Percentiles rank a stretch among this genome's conserved stretches.
These are phyloP conservation scores for Triticum aestivum DNA, from an alignment of 176 grass and related monocot genomes.

Conservation along the genomic window IWGSC_CS_RefSeq_v2.1 NC_057797.1:119221474-119221973, in stretches of 20 bases:
- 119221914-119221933: not conserved
- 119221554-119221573: not conserved
- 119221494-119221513: not conserved
- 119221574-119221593: not conserved
- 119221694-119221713: too few relatives aligned
- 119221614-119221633: too few relatives aligned
- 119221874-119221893: not conserved
- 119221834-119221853: not conserved
- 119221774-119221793: too few relatives aligned
- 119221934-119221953: slow-evolving; percentile 50
- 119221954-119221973: slow-evolving; percentile 58
- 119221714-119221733: too few relatives aligned
- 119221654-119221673: too few relatives aligned
- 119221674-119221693: too few relatives aligned
- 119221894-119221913: slow-evolving; percentile 22
- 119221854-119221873: slow-evolving; percentile 19
- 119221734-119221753: too few relatives aligned
- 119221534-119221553: not conserved
- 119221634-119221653: too few relatives aligned
- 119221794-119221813: not conserved
- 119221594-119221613: too few relatives aligned
- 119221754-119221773: too few relatives aligned
- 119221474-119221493: not conserved
- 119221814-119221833: not conserved
- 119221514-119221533: not conserved